Conservation (phyloP, 352 stramenopile species). For the Globisporangium nunn region DNA sequence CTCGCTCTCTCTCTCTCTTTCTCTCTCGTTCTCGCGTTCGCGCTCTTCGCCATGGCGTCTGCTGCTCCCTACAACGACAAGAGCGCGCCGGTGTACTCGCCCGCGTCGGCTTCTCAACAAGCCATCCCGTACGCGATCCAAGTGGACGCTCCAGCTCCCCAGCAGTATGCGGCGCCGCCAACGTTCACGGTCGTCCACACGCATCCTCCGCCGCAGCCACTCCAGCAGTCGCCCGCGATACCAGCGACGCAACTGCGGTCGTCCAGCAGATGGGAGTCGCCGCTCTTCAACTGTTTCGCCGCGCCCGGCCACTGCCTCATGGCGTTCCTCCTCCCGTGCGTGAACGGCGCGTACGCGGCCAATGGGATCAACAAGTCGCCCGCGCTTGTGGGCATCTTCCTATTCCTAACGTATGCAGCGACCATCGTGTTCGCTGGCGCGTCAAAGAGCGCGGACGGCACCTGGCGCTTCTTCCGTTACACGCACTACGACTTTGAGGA, state of each 20-base stretch:
- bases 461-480: not conserved
- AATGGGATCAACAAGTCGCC: not conserved
- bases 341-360: not conserved
- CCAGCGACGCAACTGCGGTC: not conserved
- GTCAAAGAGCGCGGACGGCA: not conserved
- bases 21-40: not conserved
- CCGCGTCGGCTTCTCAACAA: not conserved
- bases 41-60: not conserved
- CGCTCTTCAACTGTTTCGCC: not conserved
- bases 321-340: not conserved
- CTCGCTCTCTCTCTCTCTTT: not conserved
- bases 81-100: conserved; percentile 5
- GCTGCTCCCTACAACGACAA: conserved; percentile 5
- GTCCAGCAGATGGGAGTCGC: not conserved
- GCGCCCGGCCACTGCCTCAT: not conserved
- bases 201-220: not conserved
- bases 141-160: not conserved
- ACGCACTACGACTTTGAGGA: not conserved
- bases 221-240: not conserved
- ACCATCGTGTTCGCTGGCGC: not conserved
- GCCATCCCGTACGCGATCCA: conserved; percentile 3
- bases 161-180: not conserved
- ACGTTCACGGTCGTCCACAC: not conserved
- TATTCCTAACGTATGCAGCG: not conserved
- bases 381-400: not conserved